Evolutionary conservation across 148 eudicot genomes (phyloP).

Genomic region (Vaccinium macrocarpon): DNA sequence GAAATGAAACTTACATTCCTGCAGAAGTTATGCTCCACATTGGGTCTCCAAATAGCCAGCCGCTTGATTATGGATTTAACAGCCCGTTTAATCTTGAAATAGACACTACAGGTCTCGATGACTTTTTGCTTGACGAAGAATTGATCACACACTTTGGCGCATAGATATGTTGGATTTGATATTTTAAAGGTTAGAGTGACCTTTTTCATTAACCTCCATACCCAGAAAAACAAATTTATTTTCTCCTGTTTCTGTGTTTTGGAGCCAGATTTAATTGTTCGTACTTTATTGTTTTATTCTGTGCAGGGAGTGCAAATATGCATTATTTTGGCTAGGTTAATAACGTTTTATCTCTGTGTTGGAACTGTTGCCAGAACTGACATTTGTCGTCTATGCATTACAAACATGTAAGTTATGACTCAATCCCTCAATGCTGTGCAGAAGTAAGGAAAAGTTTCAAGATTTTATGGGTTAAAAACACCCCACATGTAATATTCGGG

Average conservation of each 20-base stretch:
- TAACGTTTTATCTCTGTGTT: background rate
- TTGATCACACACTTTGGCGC: constrained; percentile 57
- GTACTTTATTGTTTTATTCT: background rate
- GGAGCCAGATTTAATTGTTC: background rate
- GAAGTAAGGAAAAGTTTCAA: background rate
- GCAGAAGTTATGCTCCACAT: constrained; percentile 39
- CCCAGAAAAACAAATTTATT: background rate
- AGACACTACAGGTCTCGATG: constrained; percentile 29
- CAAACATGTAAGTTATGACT: constrained; percentile 14
- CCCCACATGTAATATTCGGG: background rate
- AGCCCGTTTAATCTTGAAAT: constrained; percentile 43
- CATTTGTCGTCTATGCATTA: background rate
- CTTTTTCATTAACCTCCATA: background rate
- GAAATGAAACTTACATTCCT: constrained; percentile 35
- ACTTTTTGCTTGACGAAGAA: constrained; percentile 50
- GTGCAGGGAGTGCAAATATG: background rate
- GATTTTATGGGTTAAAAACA: background rate
- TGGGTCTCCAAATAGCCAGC: constrained; percentile 54
- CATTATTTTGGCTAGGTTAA: background rate
- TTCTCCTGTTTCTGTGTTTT: background rate
- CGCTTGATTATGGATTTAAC: constrained; percentile 47
- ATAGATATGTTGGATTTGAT: constrained; percentile 30
- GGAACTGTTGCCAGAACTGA: background rate
- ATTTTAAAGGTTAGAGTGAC: constrained; percentile 12
- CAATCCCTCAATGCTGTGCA: background rate